Conservation (phyloP, 1,284 basidiomycete genomes). For the Tilletia setariae region DNA sequence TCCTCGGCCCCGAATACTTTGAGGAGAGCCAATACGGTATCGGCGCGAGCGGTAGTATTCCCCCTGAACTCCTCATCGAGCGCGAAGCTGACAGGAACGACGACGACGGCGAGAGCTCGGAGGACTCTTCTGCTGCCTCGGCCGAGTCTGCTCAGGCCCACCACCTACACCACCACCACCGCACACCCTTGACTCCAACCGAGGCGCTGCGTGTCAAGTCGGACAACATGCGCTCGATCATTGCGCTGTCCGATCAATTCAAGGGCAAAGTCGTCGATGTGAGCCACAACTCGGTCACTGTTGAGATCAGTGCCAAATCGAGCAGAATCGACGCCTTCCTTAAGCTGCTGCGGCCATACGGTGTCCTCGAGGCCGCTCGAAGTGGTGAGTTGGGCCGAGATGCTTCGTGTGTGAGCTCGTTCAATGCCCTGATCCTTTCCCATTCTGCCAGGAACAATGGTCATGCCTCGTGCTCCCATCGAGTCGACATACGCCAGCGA, state of each 20-base stretch:
- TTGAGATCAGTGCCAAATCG: slow-evolving; percentile 92
- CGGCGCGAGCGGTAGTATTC: slow-evolving; percentile 10
- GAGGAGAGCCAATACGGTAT: slow-evolving; percentile 56
- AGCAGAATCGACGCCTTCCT: slow-evolving; percentile 88
- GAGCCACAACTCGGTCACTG: slow-evolving; percentile 86
- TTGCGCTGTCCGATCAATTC: slow-evolving; percentile 81
- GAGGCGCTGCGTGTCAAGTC: slow-evolving; percentile 85
- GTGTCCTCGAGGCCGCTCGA: slow-evolving; percentile 85
- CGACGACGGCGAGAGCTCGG: neutral
- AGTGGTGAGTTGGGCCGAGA: neutral
- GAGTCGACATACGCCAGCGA: neutral
- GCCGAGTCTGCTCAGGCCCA: slow-evolving; percentile 19
- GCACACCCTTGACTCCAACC: slow-evolving; percentile 65
- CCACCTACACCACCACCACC: slow-evolving; percentile 10
- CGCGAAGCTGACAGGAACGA: slow-evolving; percentile 24
- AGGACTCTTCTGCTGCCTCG: slow-evolving; percentile 15
- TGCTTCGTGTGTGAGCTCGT: no score
- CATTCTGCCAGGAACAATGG: slow-evolving; percentile 42
- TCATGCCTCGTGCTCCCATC: slow-evolving; percentile 34
- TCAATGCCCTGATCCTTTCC: no score
- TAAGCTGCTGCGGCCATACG: slow-evolving; percentile 86
- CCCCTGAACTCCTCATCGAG: slow-evolving; percentile 43
- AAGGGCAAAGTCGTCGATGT: slow-evolving; percentile 91
- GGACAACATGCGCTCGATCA: slow-evolving; percentile 81
- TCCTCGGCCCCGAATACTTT: slow-evolving; percentile 90